A percentile compares a stretch with the other conserved stretches of the same genome.
Evolutionary conservation across 1,284 basidiomycete species (phyloP).

Genomic region (Fomitopsis schrenkii): DNA sequence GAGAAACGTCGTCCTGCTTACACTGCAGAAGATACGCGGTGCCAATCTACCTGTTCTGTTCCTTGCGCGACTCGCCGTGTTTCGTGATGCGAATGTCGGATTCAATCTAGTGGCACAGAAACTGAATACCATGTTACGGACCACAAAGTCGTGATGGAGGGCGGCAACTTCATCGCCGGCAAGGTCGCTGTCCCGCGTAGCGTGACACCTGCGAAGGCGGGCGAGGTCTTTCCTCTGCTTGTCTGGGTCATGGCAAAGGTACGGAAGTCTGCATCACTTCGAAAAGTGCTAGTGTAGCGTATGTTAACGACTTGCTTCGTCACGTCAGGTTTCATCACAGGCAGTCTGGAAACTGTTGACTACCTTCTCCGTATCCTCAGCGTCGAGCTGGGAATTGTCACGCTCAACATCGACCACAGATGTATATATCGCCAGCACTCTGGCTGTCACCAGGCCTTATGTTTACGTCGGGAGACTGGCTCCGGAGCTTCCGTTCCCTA

Average conservation of each 20-base stretch:
- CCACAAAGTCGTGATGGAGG: constrained; percentile 11
- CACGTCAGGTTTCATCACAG: constrained; percentile 9
- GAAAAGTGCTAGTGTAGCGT: background rate
- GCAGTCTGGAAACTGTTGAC: constrained; percentile 15
- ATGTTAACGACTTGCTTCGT: background rate
- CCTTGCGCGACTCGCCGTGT: too few relatives aligned
- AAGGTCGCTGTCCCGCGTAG: constrained; percentile 10
- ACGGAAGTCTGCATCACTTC: background rate
- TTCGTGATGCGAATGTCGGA: too few relatives aligned
- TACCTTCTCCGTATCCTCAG: constrained; percentile 12
- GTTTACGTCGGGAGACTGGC: constrained; percentile 5
- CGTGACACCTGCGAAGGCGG: constrained; percentile 2
- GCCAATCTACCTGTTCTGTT: background rate
- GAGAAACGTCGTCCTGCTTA: background rate
- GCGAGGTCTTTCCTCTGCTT: constrained; percentile 8
- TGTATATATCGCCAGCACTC: background rate
- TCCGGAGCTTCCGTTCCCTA: constrained; percentile 9
- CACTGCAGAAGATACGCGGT: background rate
- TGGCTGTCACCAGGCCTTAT: background rate
- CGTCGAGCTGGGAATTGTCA: constrained; percentile 14
- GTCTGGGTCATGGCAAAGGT: constrained; percentile 19
- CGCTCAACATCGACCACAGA: constrained; percentile 21
- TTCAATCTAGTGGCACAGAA: background rate
- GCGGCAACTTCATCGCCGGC: too few relatives aligned
- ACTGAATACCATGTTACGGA: constrained; percentile 12